These are phyloP conservation scores for Diddensiella santjacobensis DNA, from an alignment of 805 yeast genomes.

Conservation along the genomic window DNA sequence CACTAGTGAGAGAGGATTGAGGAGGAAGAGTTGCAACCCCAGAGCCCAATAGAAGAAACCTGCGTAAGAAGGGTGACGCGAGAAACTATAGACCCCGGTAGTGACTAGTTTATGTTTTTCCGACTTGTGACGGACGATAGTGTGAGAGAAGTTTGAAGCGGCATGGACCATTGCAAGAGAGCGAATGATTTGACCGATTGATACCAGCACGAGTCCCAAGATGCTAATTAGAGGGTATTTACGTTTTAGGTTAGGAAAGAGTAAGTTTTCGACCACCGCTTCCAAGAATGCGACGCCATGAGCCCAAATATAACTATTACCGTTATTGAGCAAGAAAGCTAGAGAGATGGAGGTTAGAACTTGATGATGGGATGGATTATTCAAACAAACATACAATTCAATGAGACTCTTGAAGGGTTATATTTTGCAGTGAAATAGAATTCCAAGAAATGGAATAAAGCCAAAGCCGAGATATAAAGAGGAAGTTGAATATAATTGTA, in stretches of 20 bases:
- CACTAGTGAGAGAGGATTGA: conserved; percentile 58
- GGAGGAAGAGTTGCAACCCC: conserved; percentile 70
- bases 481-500: conserved; percentile 31
- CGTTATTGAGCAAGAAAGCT: conserved; percentile 62
- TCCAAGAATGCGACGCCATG: conserved; percentile 55
- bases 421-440: conserved; percentile 73
- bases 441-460: conserved; percentile 77
- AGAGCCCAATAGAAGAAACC: conserved; percentile 94
- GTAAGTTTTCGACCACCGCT: conserved; percentile 39
- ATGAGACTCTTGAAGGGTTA: conserved; percentile 61
- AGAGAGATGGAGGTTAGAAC: background rate
- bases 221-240: conserved; percentile 23
- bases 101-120: conserved; percentile 66
- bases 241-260: conserved; percentile 40
- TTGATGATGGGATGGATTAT: too few relatives aligned
- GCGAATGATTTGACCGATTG: conserved; percentile 65
- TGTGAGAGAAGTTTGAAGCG: conserved; percentile 79
- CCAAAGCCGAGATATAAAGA: conserved; percentile 49
- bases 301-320: conserved; percentile 53
- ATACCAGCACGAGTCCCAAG: conserved; percentile 47
- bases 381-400: conserved; percentile 48
- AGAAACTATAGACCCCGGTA: conserved; percentile 59
- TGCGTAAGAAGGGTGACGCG: conserved; percentile 86
- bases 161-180: conserved; percentile 85
- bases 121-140: conserved; percentile 52